Base-by-base conservation (phyloP, 768 basidiomycete species). In the Termitomyces sp. region DNA sequence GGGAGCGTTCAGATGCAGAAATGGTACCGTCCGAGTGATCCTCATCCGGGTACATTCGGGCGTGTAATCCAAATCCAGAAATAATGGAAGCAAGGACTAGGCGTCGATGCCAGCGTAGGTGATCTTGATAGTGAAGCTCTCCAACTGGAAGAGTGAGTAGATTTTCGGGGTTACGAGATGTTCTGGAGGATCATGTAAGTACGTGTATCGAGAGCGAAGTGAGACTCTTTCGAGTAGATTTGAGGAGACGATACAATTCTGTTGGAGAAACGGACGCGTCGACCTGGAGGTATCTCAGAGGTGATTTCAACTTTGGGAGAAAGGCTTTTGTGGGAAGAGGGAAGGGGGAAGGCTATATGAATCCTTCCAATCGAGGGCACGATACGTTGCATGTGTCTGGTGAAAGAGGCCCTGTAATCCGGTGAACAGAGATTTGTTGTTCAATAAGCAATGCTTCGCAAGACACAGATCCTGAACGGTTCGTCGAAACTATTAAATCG, bases 321-420 rank as follows among this genome's bases (percentile, higher is more conserved):
- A 30, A 40, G 22, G 53, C 57, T 14, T 53, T 54, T 5, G 47
- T 13, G 8, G 56, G 60, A 30, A 59, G 57, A 22, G 50, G 40
- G 18, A 34, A 44, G 4, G 51, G 43, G 18, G 58, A 62, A 10
- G 58, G 40, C 7, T 50, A 44, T 22, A 22, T 47, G 3, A 60
- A 50, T 34, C 42, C 48, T 26, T 24, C 2, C 5, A 62, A 44
- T 16, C 55, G 44, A 14, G 62, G 58, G 26, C 55, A 62, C 24
- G 43, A 62, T 36, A 9, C 53, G 58, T 36, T 57, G 58, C 22
- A 62, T 48, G 37, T 59, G 39, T 27, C 50, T 32, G 27, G 27
- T 24, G 42, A 65, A 61, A 5, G 64, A 54, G 13, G n/a, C n/a
- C 3, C 34, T 53, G 33, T 65, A 65, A 6, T 49, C 54, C 9